Evolutionary conservation across 495 filamentous ascomycete species (phyloP).

Genomic region (Neurospora sp.): DNA sequence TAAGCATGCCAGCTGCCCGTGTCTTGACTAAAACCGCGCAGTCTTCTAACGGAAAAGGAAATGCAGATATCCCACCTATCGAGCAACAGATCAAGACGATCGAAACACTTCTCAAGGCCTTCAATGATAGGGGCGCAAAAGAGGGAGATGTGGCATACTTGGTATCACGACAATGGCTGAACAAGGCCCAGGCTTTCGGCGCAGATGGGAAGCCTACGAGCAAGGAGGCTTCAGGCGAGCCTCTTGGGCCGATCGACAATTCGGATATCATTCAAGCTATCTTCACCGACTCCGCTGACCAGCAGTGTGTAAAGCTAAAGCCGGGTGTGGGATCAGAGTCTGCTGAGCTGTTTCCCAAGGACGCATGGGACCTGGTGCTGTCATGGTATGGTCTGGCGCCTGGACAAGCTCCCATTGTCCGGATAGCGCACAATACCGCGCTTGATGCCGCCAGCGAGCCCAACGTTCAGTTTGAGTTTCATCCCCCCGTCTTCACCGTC

Average conservation of each 20-base stretch:
- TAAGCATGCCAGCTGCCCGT: background rate
- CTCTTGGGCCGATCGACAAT: slow-evolving; percentile 81
- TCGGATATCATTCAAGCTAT: slow-evolving; percentile 51
- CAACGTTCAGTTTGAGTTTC: slow-evolving; percentile 72
- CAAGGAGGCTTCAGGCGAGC: slow-evolving; percentile 51
- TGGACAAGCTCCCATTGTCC: slow-evolving; percentile 60
- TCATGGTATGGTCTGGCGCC: slow-evolving; percentile 70
- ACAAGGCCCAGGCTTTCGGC: slow-evolving; percentile 58
- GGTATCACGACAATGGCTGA: slow-evolving; percentile 71
- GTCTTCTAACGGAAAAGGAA: background rate
- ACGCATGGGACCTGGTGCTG: slow-evolving; percentile 72
- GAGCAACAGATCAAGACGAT: slow-evolving; percentile 73
- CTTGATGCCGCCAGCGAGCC: slow-evolving; percentile 39
- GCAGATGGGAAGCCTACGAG: slow-evolving; percentile 41
- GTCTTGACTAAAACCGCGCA: background rate
- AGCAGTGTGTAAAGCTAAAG: slow-evolving; percentile 65
- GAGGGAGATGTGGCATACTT: slow-evolving; percentile 70
- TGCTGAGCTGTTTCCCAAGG: slow-evolving; percentile 65
- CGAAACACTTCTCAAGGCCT: slow-evolving; percentile 45
- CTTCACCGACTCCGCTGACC: slow-evolving; percentile 31
- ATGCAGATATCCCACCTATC: slow-evolving; percentile 40
- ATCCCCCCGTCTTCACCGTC: slow-evolving; percentile 79
- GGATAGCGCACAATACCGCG: slow-evolving; percentile 67
- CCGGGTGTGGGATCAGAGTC: slow-evolving; percentile 58
- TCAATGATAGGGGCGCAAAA: slow-evolving; percentile 39